Base-by-base conservation (phyloP, 768 basidiomycete species). In the Lactarius trivialis region DNA sequence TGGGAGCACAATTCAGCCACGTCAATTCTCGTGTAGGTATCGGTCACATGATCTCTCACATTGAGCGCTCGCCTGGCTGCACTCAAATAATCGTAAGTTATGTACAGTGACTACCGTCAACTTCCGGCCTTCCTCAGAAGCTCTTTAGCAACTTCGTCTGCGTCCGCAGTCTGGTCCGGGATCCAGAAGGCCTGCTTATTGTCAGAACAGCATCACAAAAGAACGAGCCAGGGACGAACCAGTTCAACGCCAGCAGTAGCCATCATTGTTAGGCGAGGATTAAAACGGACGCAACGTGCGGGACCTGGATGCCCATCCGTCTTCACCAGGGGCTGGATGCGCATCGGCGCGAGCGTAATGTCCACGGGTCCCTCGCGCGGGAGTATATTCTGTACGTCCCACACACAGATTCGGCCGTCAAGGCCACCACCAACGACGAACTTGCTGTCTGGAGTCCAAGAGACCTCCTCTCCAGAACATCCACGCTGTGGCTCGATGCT, bases 361-460 rank as follows among this genome's bases (percentile, higher is more conserved):
- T 89, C 85, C 24, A 83, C 75, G 2, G 79, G 73, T 7, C 82
- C 85, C 4, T 77, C 70, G 62, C 78, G 76, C 60, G 76, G 41
- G 33, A 83, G 84, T 60, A 91, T 72, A 66, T 79, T 80, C 67
- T 88, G 80, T 41, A 91, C 77, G 68, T 98, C 94, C 95, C 95
- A 99, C 21, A 96, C 75, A 52, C 81, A 73, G n/a, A 98, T 77
- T 68, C 82, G 85, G 50, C 97, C 97, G 70, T 95, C 86, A 33
- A 89, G 79, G 70, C 86, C 88, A 57, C 97, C 97, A 24, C 90
- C 82, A 6, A 97, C 73, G 48, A 98, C 80, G 69, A 82, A 99
- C 72, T 91, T 91, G 73, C 93, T 93, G 72, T 99, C 96, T 0
- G 93, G 91, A 3, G 91, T 94, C 92, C 93, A 98, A 12, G 82